Conservation (phyloP, 768 basidiomycete genomes). For the Chiua virens region DNA sequence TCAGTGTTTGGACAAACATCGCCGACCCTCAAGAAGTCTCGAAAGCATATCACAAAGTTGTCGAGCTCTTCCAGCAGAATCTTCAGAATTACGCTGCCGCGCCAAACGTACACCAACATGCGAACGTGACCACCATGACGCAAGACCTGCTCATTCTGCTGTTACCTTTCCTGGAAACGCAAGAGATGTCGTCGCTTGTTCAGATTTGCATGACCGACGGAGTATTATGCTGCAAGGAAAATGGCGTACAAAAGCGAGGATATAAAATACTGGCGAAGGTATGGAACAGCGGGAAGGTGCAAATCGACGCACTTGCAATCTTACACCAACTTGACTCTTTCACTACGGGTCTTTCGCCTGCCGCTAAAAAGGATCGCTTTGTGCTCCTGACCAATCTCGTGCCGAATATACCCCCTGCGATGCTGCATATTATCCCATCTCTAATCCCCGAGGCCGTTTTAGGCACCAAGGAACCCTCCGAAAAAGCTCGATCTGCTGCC, state of each 20-base stretch:
- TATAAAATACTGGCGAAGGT: slow-evolving; percentile 85
- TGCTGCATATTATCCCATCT: slow-evolving; percentile 82
- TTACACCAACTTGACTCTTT: slow-evolving; percentile 66
- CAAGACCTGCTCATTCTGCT: slow-evolving; percentile 87
- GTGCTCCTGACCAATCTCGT: slow-evolving; percentile 71
- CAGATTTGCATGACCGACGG: slow-evolving; percentile 63
- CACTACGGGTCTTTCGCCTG: slow-evolving; percentile 65
- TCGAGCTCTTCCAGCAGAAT: slow-evolving; percentile 67
- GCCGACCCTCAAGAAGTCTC: slow-evolving; percentile 75
- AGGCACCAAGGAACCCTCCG: slow-evolving; percentile 95
- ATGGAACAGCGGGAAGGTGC: slow-evolving; percentile 61
- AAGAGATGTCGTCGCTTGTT: slow-evolving; percentile 66
- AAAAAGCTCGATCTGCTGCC: slow-evolving; percentile 84
- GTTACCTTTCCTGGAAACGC: slow-evolving; percentile 65
- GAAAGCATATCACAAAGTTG: slow-evolving; percentile 80
- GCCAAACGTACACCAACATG: slow-evolving; percentile 34
- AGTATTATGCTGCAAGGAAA: slow-evolving; percentile 75
- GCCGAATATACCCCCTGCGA: slow-evolving; percentile 61
- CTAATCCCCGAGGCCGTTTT: slow-evolving; percentile 93
- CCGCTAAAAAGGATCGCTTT: slow-evolving; percentile 94
- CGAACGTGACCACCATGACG: slow-evolving; percentile 56
- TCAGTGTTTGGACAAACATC: slow-evolving; percentile 82
- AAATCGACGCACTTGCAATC: slow-evolving; percentile 53
- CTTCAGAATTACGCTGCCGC: slow-evolving; percentile 42
- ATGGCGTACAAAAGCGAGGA: slow-evolving; percentile 91